These are phyloP conservation scores for Penicillium cinerascens DNA, from an alignment of 495 filamentous ascomycete genomes.

Conservation along the genomic window DNA sequence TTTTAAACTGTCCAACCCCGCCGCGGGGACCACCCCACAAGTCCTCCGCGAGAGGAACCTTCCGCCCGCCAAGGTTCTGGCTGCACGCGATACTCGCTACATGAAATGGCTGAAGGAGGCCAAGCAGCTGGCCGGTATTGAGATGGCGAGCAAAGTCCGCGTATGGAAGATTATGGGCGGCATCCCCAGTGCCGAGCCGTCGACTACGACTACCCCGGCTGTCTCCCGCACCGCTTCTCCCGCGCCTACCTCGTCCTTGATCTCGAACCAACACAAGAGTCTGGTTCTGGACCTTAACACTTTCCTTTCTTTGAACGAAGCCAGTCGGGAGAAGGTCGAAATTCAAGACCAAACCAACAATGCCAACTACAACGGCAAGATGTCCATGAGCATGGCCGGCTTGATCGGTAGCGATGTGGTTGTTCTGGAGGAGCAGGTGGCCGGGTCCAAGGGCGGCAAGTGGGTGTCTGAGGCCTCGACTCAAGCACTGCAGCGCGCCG, in stretches of 20 bases:
- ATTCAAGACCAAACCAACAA: slow-evolving; percentile 70
- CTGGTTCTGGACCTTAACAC: slow-evolving; percentile 68
- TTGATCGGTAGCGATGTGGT: slow-evolving; percentile 65
- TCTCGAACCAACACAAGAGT: slow-evolving; percentile 55
- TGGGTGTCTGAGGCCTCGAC: slow-evolving; percentile 60
- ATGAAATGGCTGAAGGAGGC: slow-evolving; percentile 69
- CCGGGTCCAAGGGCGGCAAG: slow-evolving; percentile 49
- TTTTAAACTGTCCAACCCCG: slow-evolving; percentile 65
- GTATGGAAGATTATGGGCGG: slow-evolving; percentile 68
- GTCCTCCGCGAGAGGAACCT: slow-evolving; percentile 56
- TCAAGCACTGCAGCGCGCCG: slow-evolving; percentile 35
- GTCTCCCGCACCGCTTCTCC: slow-evolving; percentile 54
- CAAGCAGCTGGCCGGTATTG: slow-evolving; percentile 63
- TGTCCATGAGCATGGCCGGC: slow-evolving; percentile 59
- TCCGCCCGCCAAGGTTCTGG: slow-evolving; percentile 58
- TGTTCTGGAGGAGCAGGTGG: slow-evolving; percentile 73
- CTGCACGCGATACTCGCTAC: slow-evolving; percentile 63
- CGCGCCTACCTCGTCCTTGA: slow-evolving; percentile 35
- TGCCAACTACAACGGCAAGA: slow-evolving; percentile 70
- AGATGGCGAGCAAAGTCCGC: slow-evolving; percentile 67
- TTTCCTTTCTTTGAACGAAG: slow-evolving; percentile 65
- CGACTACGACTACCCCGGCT: slow-evolving; percentile 55
- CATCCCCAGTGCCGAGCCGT: slow-evolving; percentile 38
- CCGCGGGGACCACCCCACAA: slow-evolving; percentile 55
- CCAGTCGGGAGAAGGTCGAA: slow-evolving; percentile 65